phyloP scores from a whole-genome alignment of 1,139 yeast species.

The Tardiomyces digboiensis region DNA sequence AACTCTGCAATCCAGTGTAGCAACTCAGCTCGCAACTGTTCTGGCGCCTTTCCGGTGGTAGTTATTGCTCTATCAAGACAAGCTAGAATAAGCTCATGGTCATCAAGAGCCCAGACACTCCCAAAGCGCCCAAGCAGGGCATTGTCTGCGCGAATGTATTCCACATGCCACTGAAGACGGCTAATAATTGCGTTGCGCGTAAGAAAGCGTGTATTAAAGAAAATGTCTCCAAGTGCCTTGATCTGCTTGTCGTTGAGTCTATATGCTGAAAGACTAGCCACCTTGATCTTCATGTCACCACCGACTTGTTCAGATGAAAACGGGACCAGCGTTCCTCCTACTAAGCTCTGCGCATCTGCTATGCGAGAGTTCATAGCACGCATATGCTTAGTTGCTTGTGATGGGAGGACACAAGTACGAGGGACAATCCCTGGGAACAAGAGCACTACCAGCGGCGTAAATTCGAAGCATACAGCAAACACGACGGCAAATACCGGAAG shows the following conservation, averaged over 20 bases:
- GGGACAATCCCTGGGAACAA: conserved; percentile 58
- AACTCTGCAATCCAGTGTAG: conserved; percentile 38
- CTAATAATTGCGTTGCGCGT: background rate
- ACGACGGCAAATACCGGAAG: conserved; percentile 55
- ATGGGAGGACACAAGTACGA: conserved; percentile 40
- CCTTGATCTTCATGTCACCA: background rate
- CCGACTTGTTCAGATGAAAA: background rate
- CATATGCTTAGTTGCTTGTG: background rate
- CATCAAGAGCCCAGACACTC: conserved; percentile 19
- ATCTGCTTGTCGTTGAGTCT: background rate
- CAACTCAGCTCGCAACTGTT: background rate
- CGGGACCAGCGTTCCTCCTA: background rate
- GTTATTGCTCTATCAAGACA: conserved; percentile 21
- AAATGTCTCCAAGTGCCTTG: background rate
- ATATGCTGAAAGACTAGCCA: background rate
- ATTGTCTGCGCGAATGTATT: conserved; percentile 20
- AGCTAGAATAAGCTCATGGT: conserved; percentile 19
- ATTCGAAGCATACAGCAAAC: conserved; percentile 50
- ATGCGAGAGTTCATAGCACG: background rate
- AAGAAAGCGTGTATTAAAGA: background rate
- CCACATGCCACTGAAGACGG: conserved; percentile 9
- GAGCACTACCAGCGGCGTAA: conserved; percentile 51
- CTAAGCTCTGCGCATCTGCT: background rate
- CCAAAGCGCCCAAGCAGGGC: conserved; percentile 21
- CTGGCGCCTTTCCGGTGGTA: background rate